Percentiles rank a stretch among this genome's conserved stretches.
Conservation (phyloP, 2,329 filamentous ascomycete species). For the Apiospora rasikravindrae region DNA sequence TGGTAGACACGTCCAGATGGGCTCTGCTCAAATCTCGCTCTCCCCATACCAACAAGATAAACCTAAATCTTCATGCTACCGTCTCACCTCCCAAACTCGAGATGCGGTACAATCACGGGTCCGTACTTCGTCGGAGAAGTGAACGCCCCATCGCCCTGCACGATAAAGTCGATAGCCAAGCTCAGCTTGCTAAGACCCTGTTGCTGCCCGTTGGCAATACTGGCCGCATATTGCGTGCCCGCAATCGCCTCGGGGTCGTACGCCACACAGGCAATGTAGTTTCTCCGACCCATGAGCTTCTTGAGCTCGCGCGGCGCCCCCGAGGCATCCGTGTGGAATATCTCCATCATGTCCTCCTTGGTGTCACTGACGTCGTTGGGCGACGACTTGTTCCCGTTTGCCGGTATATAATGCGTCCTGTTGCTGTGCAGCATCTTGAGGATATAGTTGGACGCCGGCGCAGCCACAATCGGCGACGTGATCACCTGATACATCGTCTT, state of each 20-base stretch:
- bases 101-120: conserved; percentile 89
- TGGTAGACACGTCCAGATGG: not conserved
- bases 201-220: conserved; percentile 39
- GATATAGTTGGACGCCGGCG: conserved; percentile 82
- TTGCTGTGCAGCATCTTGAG: conserved; percentile 96
- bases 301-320: conserved; percentile 84
- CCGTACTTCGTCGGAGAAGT: conserved; percentile 92
- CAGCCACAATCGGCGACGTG: conserved; percentile 88
- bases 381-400: conserved; percentile 78
- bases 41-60: not conserved
- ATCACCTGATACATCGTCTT: conserved; percentile 99
- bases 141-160: conserved; percentile 87
- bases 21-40: not conserved
- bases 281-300: conserved; percentile 90
- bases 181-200: conserved; percentile 71
- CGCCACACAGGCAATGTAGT: conserved; percentile 91
- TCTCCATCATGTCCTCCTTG: conserved; percentile 99
- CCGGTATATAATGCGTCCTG: conserved; percentile 87
- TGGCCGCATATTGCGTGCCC: conserved; percentile 39
- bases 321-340: conserved; percentile 92
- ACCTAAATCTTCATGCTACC: too few species aligned
- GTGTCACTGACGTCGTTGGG: conserved; percentile 80
- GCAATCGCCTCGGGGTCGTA: conserved; percentile 83
- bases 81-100: conserved; percentile 73
- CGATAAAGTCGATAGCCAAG: conserved; percentile 93